Conservation (phyloP, 1,139 yeast genomes). For the Yamadazyma membranifaciens region DNA sequence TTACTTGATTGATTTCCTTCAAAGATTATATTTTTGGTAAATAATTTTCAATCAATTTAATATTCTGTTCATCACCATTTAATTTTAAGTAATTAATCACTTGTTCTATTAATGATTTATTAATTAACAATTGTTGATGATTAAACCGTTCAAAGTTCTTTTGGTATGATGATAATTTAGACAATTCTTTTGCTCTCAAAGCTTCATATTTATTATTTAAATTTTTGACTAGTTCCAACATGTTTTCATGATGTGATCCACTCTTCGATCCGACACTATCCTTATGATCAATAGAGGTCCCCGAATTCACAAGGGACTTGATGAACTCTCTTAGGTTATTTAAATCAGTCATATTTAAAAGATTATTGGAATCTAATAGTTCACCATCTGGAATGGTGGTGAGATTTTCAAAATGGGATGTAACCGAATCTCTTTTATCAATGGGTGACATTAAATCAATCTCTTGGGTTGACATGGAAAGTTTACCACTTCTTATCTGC, state of each 20-base stretch:
- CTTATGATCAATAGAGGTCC: background rate
- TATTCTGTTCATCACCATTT: slow-evolving; percentile 2
- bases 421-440: no score
- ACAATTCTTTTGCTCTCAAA: background rate
- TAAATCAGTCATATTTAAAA: background rate
- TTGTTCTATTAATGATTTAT: slow-evolving; percentile 5
- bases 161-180: background rate
- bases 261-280: background rate
- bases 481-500: no score
- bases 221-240: slow-evolving; percentile 2
- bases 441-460: no score
- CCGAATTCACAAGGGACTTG: background rate
- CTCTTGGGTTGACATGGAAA: no score
- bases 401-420: no score
- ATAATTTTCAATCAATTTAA: background rate
- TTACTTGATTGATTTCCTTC: no score
- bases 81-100: slow-evolving; percentile 2
- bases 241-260: background rate
- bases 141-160: slow-evolving; percentile 1
- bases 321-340: background rate
- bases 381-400: no score
- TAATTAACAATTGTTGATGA: slow-evolving; percentile 1
- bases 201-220: background rate
- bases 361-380: background rate
- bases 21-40: background rate